A percentile compares a stretch with the other conserved stretches of the same genome.
These are phyloP conservation scores for Epichloe scottii DNA, from an alignment of 2,329 filamentous ascomycete species.

Conservation along the genomic window DNA sequence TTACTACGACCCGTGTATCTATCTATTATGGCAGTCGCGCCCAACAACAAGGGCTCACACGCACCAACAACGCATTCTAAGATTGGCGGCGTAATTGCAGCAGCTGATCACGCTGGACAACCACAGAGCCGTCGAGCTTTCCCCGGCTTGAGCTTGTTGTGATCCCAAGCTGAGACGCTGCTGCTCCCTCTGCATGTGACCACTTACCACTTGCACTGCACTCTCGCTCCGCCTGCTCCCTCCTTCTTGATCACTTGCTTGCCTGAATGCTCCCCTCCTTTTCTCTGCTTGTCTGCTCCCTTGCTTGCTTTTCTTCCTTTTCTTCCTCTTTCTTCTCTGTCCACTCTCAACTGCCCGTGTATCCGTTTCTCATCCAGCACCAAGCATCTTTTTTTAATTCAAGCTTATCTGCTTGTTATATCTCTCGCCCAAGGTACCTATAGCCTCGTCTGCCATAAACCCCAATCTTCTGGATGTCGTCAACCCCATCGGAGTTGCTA, in stretches of 20 bases:
- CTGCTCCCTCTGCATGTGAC: neutral
- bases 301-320: constrained; percentile 3
- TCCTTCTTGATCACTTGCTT: constrained; percentile 4
- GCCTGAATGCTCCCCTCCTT: constrained; percentile 1
- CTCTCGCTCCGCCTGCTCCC: neutral
- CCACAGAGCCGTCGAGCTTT: neutral
- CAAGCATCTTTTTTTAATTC: constrained; percentile 5
- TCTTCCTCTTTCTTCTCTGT: constrained; percentile 1
- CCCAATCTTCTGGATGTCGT: neutral
- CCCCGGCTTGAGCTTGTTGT: neutral
- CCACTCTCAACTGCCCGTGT: constrained; percentile 4
- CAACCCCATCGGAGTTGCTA: neutral
- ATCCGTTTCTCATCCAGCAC: constrained; percentile 4
- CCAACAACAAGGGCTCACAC: too few relatives aligned
- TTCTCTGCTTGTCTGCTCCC: neutral
- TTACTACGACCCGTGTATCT: too few relatives aligned
- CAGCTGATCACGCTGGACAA: neutral
- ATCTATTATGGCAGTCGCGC: too few relatives aligned
- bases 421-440: constrained; percentile 3
- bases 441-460: neutral
- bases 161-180: neutral
- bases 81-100: neutral
- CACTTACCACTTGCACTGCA: too few relatives aligned
- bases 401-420: constrained; percentile 5
- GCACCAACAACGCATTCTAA: neutral